Conservation (phyloP, 208 protist genomes). For the Naegleria fowleri region DNA sequence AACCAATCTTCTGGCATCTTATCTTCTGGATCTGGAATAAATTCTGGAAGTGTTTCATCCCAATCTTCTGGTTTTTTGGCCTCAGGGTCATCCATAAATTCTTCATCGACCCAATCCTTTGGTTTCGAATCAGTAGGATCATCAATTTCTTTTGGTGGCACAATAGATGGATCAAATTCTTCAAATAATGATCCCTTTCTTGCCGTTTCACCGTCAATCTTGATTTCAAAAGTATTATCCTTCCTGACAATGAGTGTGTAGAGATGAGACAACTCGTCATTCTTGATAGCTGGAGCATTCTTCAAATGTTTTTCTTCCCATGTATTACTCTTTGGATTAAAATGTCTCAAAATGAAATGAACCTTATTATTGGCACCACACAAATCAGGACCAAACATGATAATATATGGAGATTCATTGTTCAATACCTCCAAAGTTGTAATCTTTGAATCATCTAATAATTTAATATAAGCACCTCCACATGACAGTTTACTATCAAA, state of each 20-base stretch:
- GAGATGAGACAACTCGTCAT: conserved; percentile 75
- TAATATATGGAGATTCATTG: conserved; percentile 72
- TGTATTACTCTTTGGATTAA: conserved; percentile 78
- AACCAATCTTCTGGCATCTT: conserved; percentile 53
- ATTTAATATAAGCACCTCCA: conserved; percentile 86
- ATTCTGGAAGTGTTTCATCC: conserved; percentile 49
- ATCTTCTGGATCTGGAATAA: conserved; percentile 51
- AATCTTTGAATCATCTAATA: conserved; percentile 58
- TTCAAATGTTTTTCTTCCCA: conserved; percentile 52
- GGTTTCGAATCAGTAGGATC: conserved; percentile 74
- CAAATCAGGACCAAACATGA: conserved; percentile 92
- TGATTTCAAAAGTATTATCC: conserved; percentile 82
- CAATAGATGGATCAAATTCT: conserved; percentile 79
- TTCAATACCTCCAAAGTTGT: conserved; percentile 64
- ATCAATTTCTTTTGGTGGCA: conserved; percentile 68
- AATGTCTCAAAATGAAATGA: conserved; percentile 81
- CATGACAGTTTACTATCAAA: conserved; percentile 73
- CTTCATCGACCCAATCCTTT: conserved; percentile 68
- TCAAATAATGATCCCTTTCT: conserved; percentile 61
- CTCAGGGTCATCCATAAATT: conserved; percentile 65
- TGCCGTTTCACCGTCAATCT: conserved; percentile 62
- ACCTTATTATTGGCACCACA: conserved; percentile 72
- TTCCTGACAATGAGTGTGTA: conserved; percentile 82
- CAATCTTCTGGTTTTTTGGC: conserved; percentile 83
- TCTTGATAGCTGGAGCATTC: conserved; percentile 47